Evolutionary conservation across 257 asterid species (phyloP), one percentile per base, ranked within the genome.

Genomic region (Salvia splendens): DNA sequence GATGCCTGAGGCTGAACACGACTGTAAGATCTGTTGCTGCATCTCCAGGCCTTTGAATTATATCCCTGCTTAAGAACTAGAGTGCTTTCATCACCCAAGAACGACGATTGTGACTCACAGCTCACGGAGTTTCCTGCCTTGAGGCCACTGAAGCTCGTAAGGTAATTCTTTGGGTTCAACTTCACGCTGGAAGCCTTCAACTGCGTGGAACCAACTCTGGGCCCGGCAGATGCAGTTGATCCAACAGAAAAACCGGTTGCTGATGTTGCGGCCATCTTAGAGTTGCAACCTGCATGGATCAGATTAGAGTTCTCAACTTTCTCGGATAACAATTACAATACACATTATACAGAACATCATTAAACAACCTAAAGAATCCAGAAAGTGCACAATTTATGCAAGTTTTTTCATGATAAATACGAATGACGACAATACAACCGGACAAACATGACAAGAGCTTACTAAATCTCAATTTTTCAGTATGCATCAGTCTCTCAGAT

Each of bases 1-100:
- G 97, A 85, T 8, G 96, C 97, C 32, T 79, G 92, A n/a, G 87
- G 87, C 81, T 83, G 93, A 73, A 84, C 82, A 60, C 11, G 60
- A 52, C 40, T 75, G 77, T 55, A 69, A 28, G 84, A 69, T 65
- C 80, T 81, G 36, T 70, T 64, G 64, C 61, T 66, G 46, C 30
- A 74, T 38, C 73, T 81, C 47, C 53, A 81, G 46, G 86, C 87
- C 42, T 77, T 83, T 12, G 69, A 57, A 42, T 35, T 73, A 68
- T 77, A 53, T 45, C 85, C 78, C n/a, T 50, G 78, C 38, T 20
- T 67, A 54, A 86, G 85, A 68, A 76, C 69, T 1, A 76, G 71
- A 56, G 68, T 40, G 72, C 83, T 83, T 71, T 86, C 87, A 61
- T 74, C 74, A 48, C 89, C 88, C 1, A 84, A 64, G 74, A 86